phyloP scores from a whole-genome alignment of 2,329 filamentous ascomycete genomes.

The Arthroderma uncinatum region DNA sequence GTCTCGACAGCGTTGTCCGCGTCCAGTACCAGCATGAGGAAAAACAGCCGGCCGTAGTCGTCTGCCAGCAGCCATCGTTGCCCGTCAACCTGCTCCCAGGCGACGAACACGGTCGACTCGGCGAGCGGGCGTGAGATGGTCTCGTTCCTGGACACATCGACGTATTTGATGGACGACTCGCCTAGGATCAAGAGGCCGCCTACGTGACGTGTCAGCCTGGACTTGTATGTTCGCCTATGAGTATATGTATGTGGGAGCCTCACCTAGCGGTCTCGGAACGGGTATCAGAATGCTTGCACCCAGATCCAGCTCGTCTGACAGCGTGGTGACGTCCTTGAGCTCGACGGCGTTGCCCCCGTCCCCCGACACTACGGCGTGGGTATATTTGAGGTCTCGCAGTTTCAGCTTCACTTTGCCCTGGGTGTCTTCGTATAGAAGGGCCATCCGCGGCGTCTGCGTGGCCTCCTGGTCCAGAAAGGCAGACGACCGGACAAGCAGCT shows the following conservation, averaged over 20 bases:
- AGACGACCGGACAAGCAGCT: constrained; percentile 55
- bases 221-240: too few relatives aligned
- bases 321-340: constrained; percentile 42
- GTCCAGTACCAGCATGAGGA: constrained; percentile 66
- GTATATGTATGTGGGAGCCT: too few relatives aligned
- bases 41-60: constrained; percentile 74
- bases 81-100: constrained; percentile 76
- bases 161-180: constrained; percentile 73
- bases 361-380: constrained; percentile 33
- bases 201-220: too few relatives aligned
- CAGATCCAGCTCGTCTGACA: constrained; percentile 45
- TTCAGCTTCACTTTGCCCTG: constrained; percentile 46
- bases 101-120: constrained; percentile 75
- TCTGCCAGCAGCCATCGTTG: constrained; percentile 81
- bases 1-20: constrained; percentile 55
- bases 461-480: constrained; percentile 51
- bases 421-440: constrained; percentile 54
- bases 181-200: constrained; percentile 66
- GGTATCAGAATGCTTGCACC: constrained; percentile 53
- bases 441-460: constrained; percentile 47
- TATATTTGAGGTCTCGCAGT: constrained; percentile 45
- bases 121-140: constrained; percentile 54
- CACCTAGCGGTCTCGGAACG: constrained; percentile 45
- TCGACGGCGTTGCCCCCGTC: constrained; percentile 40
- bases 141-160: constrained; percentile 63